These are phyloP conservation scores for Babesia bovis DNA, from an alignment of 169 alveolate genomes.

Conservation along the genomic window DNA sequence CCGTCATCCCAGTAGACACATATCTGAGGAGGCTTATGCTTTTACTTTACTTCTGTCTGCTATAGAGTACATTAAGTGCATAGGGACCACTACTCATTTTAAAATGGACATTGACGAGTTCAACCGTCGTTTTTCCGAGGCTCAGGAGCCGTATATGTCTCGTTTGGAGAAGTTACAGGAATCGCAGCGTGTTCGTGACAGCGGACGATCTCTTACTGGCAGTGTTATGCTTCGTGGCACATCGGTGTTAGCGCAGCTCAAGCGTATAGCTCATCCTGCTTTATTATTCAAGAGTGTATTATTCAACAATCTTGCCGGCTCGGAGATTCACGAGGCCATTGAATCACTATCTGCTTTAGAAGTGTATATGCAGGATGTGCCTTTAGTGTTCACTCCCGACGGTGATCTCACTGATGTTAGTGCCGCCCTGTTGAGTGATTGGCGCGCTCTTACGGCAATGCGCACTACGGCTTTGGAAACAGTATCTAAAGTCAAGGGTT, in stretches of 20 bases:
- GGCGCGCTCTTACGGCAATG: conserved; percentile 65
- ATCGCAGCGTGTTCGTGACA: not conserved
- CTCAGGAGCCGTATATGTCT: conserved; percentile 29
- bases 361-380: conserved; percentile 42
- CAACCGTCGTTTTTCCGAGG: conserved; percentile 23
- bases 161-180: conserved; percentile 32
- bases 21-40: conserved; percentile 83
- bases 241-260: conserved; percentile 31
- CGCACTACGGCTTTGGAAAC: conserved; percentile 39
- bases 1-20: conserved; percentile 78
- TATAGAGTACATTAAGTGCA: conserved; percentile 69
- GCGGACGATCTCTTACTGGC: not conserved
- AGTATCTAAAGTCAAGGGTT: conserved; percentile 25
- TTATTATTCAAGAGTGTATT: conserved; percentile 26
- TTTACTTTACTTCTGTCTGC: conserved; percentile 83
- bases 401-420: conserved; percentile 18
- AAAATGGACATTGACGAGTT: conserved; percentile 52
- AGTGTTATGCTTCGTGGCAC: not conserved
- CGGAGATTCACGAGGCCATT: conserved; percentile 39
- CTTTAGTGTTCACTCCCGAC: conserved; percentile 34
- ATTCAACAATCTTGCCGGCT: conserved; percentile 26
- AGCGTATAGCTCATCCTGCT: conserved; percentile 51
- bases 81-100: conserved; percentile 43
- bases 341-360: conserved; percentile 52
- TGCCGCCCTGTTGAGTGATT: conserved; percentile 55